phyloP scores from a whole-genome alignment of 352 stramenopile species.

The Pythium biforme region DNA sequence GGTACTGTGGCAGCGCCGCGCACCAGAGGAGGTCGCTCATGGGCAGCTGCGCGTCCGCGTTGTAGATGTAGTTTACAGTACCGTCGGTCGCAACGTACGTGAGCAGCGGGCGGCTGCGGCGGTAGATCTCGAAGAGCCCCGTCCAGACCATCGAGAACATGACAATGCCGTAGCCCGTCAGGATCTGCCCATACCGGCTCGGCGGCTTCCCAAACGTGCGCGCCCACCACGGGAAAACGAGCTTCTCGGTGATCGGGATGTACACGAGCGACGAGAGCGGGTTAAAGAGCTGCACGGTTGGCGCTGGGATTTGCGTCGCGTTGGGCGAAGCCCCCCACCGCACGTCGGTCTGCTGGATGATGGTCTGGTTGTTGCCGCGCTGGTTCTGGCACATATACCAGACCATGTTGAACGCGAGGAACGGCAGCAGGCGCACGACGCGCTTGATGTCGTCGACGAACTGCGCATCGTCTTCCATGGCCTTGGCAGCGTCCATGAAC shows the following conservation, averaged over 20 bases:
- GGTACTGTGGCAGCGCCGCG: conserved; percentile 29
- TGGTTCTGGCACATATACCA: conserved; percentile 68
- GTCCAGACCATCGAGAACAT: conserved; percentile 28
- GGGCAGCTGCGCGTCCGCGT: conserved; percentile 14
- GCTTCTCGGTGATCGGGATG: conserved; percentile 37
- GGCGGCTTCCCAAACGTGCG: conserved; percentile 38
- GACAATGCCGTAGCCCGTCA: conserved; percentile 20
- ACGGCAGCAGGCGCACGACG: conserved; percentile 53
- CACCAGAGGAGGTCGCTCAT: conserved; percentile 32
- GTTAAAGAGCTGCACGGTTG: conserved; percentile 48
- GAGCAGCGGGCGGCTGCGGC: conserved; percentile 22
- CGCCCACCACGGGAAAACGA: conserved; percentile 44
- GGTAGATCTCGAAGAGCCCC: conserved; percentile 30
- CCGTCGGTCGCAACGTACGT: conserved; percentile 2
- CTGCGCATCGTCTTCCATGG: conserved; percentile 39
- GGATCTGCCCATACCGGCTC: conserved; percentile 32
- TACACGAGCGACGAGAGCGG: conserved; percentile 39
- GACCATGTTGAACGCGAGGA: conserved; percentile 58
- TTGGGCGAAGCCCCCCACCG: conserved; percentile 25
- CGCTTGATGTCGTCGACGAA: conserved; percentile 52
- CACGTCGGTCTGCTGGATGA: conserved; percentile 67
- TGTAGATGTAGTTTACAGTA: background rate
- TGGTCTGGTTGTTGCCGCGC: conserved; percentile 66
- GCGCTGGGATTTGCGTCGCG: conserved; percentile 44
- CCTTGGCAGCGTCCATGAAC: conserved; percentile 46